phyloP scores from a whole-genome alignment of 768 basidiomycete genomes.

The Boletellus emodensis region DNA sequence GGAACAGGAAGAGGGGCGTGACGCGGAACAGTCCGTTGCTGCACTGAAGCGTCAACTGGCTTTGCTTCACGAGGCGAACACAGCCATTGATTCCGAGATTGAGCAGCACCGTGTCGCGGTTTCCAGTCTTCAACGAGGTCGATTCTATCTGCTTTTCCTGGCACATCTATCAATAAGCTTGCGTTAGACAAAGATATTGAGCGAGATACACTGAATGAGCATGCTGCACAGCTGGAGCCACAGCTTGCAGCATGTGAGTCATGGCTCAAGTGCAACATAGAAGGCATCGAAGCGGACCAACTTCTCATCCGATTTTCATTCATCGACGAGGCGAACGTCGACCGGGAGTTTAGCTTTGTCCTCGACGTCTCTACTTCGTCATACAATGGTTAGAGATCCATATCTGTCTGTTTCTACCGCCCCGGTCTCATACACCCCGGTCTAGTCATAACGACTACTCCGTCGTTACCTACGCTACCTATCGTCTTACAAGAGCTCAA shows the following conservation, averaged over 20 bases:
- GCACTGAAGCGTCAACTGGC: constrained; percentile 64
- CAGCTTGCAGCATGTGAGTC: constrained; percentile 58
- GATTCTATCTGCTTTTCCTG: constrained; percentile 14
- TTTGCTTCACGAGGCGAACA: constrained; percentile 55
- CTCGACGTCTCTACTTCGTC: constrained; percentile 61
- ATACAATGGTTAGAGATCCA: constrained; percentile 58
- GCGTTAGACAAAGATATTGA: constrained; percentile 66
- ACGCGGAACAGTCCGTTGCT: constrained; percentile 58
- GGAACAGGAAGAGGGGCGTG: constrained; percentile 71
- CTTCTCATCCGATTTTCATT: constrained; percentile 70
- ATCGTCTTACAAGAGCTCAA: constrained; percentile 71
- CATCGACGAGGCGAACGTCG: constrained; percentile 54
- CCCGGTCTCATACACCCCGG: background rate
- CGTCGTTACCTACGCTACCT: constrained; percentile 61
- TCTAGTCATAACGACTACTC: constrained; percentile 77
- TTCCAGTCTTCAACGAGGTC: constrained; percentile 63
- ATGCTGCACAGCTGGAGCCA: constrained; percentile 48
- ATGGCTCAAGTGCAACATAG: constrained; percentile 60
- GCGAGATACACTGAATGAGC: constrained; percentile 46
- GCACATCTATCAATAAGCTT: background rate
- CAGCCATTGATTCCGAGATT: constrained; percentile 62
- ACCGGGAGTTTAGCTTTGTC: constrained; percentile 68
- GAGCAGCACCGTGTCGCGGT: constrained; percentile 65
- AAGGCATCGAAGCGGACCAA: constrained; percentile 71
- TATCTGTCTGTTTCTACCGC: background rate